Conservation (phyloP, 352 stramenopile genomes). For the Thalassiosira allenii region DNA sequence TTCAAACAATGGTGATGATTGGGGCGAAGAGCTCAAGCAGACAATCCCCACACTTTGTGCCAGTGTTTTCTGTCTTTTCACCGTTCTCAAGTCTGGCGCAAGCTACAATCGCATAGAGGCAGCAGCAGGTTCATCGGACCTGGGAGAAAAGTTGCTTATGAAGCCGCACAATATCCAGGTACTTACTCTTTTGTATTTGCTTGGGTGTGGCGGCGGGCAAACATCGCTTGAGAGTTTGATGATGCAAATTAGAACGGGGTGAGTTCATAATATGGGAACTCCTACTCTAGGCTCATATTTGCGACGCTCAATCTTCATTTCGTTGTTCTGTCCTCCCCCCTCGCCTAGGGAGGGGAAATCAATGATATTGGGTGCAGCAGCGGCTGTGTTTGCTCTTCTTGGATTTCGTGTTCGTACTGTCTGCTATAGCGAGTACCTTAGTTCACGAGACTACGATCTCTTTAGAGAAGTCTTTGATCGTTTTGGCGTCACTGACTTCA, state of each 20-base stretch:
- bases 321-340: no score
- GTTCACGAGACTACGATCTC: conserved; percentile 59
- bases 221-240: conserved; percentile 67
- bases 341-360: conserved; percentile 84
- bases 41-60: conserved; percentile 68
- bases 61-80: conserved; percentile 74
- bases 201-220: conserved; percentile 57
- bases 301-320: no score
- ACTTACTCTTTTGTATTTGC: conserved; percentile 71
- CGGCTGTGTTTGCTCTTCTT: conserved; percentile 62
- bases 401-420: conserved; percentile 75
- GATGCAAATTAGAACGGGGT: conserved; percentile 79
- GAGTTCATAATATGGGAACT: no score
- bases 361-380: conserved; percentile 74
- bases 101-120: conserved; percentile 73
- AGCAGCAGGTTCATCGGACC: conserved; percentile 35
- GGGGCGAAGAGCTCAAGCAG: conserved; percentile 38
- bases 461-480: conserved; percentile 74
- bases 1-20: conserved; percentile 34
- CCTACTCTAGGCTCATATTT: no score
- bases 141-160: conserved; percentile 70
- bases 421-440: conserved; percentile 82
- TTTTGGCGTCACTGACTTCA: conserved; percentile 60
- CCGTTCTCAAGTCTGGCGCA: conserved; percentile 74
- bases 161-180: conserved; percentile 81